Base-by-base conservation (phyloP, 768 basidiomycete species). In the Dentipellis sp. region DNA sequence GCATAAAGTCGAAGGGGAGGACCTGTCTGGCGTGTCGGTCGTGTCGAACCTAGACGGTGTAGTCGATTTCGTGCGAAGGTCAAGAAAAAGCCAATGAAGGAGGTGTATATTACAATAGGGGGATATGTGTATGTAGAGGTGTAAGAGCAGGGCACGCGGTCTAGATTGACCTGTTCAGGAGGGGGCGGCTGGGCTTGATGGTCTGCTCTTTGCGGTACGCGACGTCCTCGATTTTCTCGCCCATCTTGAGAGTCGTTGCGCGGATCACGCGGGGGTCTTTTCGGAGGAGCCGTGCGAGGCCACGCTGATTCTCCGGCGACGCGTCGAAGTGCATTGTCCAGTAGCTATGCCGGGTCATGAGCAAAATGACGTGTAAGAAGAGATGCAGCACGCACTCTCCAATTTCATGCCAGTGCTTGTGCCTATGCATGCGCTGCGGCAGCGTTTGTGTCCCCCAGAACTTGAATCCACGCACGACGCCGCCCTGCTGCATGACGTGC, bases 241-340 rank as follows among this genome's bases (percentile, higher is more conserved):
- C 92, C 52, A 89, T 69, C 64, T 91, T 92, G 36, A 92, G 70
- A 49, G 87, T 78, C 7, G 88, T 90, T 81, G 86, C 88, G 17
- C 91, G 79, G 54, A 95, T 73, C 12, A 95, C 89, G 35, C 86
- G 81, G 10, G 91, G 91, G 64, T 95, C 93, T 53, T 76, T 76
- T 8, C 86, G 81, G 68, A 94, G 78, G 55, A 86, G 74, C 9
- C 73, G 69, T 61, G 83, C 82, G n/a, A 95, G 74, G 0, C 78
- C 73, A 6, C 74, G 72, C 50, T 94, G 74, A 0, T 81, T 83
- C 39, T 74, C 74, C 10, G 92, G 92, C 9, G 87, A 86, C 3
- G 89, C 81, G 74, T 95, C 93, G 67, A 94, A 95, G 66, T 91
- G 81, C 75, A 95, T 80, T 4, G 87, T 84, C 91, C 91, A 94